phyloP scores from a whole-genome alignment of 495 filamentous ascomycete species.

The Beverwykella pulmonaria region DNA sequence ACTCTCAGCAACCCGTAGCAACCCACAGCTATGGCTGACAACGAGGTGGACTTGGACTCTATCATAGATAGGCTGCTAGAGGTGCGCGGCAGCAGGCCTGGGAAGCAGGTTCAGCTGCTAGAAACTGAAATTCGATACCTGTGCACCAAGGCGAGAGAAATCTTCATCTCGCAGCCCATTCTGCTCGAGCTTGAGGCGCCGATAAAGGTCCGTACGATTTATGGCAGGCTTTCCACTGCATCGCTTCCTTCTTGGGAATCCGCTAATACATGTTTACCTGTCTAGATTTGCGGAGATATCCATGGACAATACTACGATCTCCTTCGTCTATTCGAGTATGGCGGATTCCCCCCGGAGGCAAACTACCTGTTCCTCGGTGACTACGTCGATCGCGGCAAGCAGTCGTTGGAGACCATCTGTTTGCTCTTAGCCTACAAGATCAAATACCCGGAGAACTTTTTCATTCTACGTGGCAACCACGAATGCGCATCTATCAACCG shows the following conservation, averaged over 20 bases:
- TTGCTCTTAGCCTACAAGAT: conserved; percentile 98
- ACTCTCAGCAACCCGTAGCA: conserved; percentile 17
- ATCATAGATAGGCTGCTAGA: conserved; percentile 98
- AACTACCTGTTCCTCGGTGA: conserved; percentile 99
- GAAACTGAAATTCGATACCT: conserved; percentile 97
- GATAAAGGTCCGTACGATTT: conserved; percentile 79
- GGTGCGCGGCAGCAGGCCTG: conserved; percentile 95
- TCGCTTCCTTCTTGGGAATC: conserved; percentile 1
- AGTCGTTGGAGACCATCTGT: conserved; percentile 99
- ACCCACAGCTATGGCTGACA: conserved; percentile 80
- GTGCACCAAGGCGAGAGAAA: conserved; percentile 98
- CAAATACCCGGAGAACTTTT: conserved; percentile 99
- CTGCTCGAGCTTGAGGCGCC: conserved; percentile 95
- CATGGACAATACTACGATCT: conserved; percentile 99
- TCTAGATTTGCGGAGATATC: conserved; percentile 97
- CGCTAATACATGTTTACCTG: background rate
- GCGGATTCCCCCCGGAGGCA: conserved; percentile 96
- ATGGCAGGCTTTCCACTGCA: conserved; percentile 3
- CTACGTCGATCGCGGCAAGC: conserved; percentile 98
- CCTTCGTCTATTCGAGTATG: conserved; percentile 96
- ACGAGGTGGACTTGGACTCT: conserved; percentile 97
- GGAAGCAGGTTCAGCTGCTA: conserved; percentile 96
- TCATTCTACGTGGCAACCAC: conserved; percentile 97
- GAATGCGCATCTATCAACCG: conserved; percentile 99
- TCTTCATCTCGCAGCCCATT: conserved; percentile 99